phyloP scores from a whole-genome alignment of 106 monocot species.

The Dendrobium catenatum region DNA sequence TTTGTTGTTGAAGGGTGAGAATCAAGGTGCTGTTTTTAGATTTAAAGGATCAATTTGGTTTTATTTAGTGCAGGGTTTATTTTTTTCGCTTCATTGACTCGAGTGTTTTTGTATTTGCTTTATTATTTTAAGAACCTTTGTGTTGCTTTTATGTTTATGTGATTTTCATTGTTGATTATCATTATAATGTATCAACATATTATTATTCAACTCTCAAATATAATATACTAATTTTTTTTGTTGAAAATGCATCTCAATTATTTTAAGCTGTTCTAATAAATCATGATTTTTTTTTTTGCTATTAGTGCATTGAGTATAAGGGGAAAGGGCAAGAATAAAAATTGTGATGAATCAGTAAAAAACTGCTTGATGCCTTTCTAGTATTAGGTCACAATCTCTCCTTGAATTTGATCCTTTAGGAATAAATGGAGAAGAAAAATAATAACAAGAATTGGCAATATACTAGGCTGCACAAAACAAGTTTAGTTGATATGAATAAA shows the following conservation, averaged over 20 bases:
- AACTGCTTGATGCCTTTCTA: background rate
- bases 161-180: background rate
- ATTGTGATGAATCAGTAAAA: background rate
- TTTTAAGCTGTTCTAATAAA: background rate
- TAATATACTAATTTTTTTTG: background rate
- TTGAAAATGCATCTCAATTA: background rate
- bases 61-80: background rate
- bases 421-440: too few species aligned
- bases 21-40: background rate
- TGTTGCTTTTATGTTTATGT: background rate
- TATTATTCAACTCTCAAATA: background rate
- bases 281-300: background rate
- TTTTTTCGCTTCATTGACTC: background rate
- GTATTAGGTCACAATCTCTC: too few species aligned
- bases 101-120: constrained; percentile 1
- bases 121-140: background rate
- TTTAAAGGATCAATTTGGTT: background rate
- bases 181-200: background rate
- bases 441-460: too few species aligned
- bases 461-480: too few species aligned
- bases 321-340: background rate
- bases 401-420: too few species aligned
- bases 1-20: background rate
- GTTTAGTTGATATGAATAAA: too few species aligned
- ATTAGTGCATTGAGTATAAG: background rate